phyloP scores from a whole-genome alignment of 176 grass and related monocot genomes.

The Bromus sterilis region DNA sequence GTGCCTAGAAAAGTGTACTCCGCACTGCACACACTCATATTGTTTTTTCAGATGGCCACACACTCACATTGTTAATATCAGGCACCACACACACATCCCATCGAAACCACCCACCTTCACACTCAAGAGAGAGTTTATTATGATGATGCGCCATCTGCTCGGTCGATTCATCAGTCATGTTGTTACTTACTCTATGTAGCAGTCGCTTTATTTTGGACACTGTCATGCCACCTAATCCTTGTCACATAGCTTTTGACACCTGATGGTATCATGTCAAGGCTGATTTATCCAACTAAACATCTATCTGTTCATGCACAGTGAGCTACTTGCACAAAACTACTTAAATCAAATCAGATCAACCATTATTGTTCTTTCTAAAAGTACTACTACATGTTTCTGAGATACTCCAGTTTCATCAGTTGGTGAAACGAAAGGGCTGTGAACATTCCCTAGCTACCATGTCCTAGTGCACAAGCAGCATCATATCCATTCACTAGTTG shows the following conservation, averaged over 20 bases:
- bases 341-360: neutral
- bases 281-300: slow-evolving; percentile 19
- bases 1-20: neutral
- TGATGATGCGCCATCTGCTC: slow-evolving; percentile 17
- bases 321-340: neutral
- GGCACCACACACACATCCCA: neutral
- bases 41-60: too few relatives aligned
- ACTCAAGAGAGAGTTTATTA: neutral
- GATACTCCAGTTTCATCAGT: neutral
- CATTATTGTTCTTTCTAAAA: neutral
- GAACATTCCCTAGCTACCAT: neutral
- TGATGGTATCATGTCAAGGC: neutral
- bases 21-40: too few relatives aligned
- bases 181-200: neutral
- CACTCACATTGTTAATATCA: slow-evolving; percentile 1
- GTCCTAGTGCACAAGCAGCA: slow-evolving; percentile 1
- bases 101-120: neutral
- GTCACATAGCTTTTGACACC: slow-evolving; percentile 4
- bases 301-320: neutral
- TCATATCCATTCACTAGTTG: slow-evolving; percentile 10
- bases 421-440: neutral
- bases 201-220: neutral
- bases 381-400: neutral
- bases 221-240: slow-evolving; percentile 26
- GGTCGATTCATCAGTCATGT: slow-evolving; percentile 5